Base-by-base conservation (phyloP, 129 eudicot genomes). In the Pittosporum tobira region DNA sequence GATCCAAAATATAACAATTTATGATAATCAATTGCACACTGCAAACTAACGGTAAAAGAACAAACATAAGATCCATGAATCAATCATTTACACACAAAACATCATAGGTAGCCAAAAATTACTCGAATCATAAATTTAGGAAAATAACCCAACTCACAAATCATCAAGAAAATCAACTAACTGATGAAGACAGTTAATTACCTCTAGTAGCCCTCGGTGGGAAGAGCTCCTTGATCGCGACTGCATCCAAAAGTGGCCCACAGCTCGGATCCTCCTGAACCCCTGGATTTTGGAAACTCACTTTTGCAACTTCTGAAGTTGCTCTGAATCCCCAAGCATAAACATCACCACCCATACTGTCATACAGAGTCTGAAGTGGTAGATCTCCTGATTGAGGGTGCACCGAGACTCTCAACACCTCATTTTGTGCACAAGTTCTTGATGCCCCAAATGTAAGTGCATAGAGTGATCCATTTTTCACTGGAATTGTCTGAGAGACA, bases 371-470 rank as follows among this genome's bases (percentile, higher is more conserved):
- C 64, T 89, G 97, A 31, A 89, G 50, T 4, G 97, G 97, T 31
- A 88, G 81, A 61, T 88, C 94, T 1, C 90, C 96, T 16, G 81
- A 19, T 57, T 78, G 94, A 48, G 85, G 79, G 7, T 81, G 80
- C 51, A 85, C 95, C 4, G 79, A 71, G 27, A 89, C 84, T 62
- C 95, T 72, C 74, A 89, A 62, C 24, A 89, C 86, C 88, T 89
- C 95, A 13, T 89, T 81, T 40, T 89, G 97, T 4, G 97, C 97
- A 68, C 97, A 89, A 31, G 97, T 89, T 59, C 97, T 81, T 3
- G 97, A 81, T 8, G 97, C 97, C 14, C 88, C 85, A 36, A 89
- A 85, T 38, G 97, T 84, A 20, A 89, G 74, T 4, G 97, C 87
- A 42, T 84, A 79, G 0, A 62, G 40, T 9, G 88, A 68, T 0